Evolutionary conservation across 305 asterid species (phyloP), one percentile per base, ranked within the genome.

Genomic region (Fraxinus greggii): DNA sequence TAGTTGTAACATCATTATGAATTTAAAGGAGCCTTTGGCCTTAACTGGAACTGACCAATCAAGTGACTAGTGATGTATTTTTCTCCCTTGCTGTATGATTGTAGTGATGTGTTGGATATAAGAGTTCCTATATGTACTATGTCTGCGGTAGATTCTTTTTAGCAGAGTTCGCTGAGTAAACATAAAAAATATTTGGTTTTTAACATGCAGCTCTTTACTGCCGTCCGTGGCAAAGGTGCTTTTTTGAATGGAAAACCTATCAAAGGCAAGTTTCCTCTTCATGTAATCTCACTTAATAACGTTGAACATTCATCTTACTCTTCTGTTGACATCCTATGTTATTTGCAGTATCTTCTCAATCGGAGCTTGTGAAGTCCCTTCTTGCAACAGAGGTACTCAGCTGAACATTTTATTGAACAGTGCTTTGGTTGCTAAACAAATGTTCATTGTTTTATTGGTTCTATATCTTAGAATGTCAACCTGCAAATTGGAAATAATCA

Each of bases 171-270:
- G 38, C 65, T 78, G 4, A n/a, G 72, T 74, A 56, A 72, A 36
- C 51, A 48, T 72, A 45, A 77, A 81, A 75, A 75, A 69, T 65
- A 63, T 56, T 75, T 86, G 70, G 70, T 42, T 80, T 79, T 38
- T 23, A 21, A 78, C 65, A 12, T 84, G 88, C 86, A 96, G 99
- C 96, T 96, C 81, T 96, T 90, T 86, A 93, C 98, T 31, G 98
- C 94, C 12, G 67, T 92, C 78, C 90, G 82, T 10, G 97, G 98
- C 28, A 89, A 90, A 86, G 98, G 99, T 70, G 92, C 99, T 82
- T 92, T 91, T 82, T 89, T 94, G 84, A 94, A 94, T 79, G 99
- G 95, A 80, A 93, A 93, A 42, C 91, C 97, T n/a, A 94, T 93
- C 85, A 93, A 88, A 88, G 94, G 98, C 90, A 80, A 85, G 82